Base-by-base conservation (phyloP, 2,329 filamentous ascomycete species). In the Fusarium annulatum region DNA sequence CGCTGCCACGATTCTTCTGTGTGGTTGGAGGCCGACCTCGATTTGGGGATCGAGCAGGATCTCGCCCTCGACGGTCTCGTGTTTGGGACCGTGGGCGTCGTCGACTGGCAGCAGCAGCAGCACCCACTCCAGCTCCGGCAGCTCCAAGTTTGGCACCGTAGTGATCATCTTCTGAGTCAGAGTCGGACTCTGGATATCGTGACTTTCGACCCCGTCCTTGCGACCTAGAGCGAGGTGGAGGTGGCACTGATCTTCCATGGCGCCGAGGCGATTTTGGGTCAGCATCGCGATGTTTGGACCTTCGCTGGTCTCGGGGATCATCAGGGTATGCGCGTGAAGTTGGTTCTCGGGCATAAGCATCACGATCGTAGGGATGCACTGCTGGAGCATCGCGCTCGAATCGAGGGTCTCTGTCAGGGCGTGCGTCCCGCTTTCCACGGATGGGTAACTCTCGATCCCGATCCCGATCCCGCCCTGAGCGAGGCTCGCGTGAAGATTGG, bases 51-150 rank as follows among this genome's bases (percentile, higher is more conserved):
- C 52, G 60, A 33, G 58, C 62, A 9, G 51, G 19, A 16, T 39
- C 72, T 23, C 76, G 60, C 23, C 64, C 72, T 26, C 56, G 46
- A 12, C 60, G 61, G 12, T 73, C 67, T n/a, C 74, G 67, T 39
- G 73, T 71, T 30, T 77, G 78, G 18, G 79, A 80, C 21, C 71
- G 71, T 9, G 75, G 74, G 1, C 75, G 74, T 16, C 72, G 77
- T 42, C 67, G 70, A 58, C 71, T 30, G 10, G 45, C 46, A 18
- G 58, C 64, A 53, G 43, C 65, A 58, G 52, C 67, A 3, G 61
- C 69, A 10, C 69, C 69, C 11, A 53, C 66, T 21, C 64, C 69
- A 8, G 52, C 65, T 33, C 58, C 67, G 16, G 64, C 58, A 28
- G 52, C 67, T 18, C 58, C 58, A 33, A 55, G 52, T 18, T 46